Evolutionary conservation across 2,329 filamentous ascomycete genomes (phyloP).

Genomic region (Diaporthe sp.): DNA sequence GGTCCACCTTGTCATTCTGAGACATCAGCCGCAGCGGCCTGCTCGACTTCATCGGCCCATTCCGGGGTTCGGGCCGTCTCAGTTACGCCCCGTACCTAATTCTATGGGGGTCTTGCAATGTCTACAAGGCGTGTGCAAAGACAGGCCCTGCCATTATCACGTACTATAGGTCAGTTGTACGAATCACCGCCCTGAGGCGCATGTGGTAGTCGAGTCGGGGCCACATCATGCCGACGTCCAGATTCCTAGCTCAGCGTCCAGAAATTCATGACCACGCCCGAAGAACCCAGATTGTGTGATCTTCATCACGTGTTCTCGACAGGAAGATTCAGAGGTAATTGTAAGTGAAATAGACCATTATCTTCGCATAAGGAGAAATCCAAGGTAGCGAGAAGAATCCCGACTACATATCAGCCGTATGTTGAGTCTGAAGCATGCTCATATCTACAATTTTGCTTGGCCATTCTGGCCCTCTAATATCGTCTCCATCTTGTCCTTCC

Average conservation of each 20-base stretch:
- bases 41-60: no score
- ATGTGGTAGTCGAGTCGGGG: no score
- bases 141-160: no score
- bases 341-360: background rate
- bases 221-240: background rate
- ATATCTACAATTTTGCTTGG: constrained; percentile 26
- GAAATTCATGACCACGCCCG: background rate
- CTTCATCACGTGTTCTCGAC: no score
- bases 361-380: background rate
- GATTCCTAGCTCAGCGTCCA: background rate
- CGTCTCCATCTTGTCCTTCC: constrained; percentile 28
- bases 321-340: fast-evolving
- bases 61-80: no score
- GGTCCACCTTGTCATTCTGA: no score
- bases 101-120: no score
- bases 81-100: no score
- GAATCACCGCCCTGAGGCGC: no score
- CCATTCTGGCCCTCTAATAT: constrained; percentile 4
- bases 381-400: background rate
- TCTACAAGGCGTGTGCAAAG: no score
- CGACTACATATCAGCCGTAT: background rate
- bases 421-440: background rate
- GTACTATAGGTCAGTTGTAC: no score
- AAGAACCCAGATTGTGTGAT: background rate
- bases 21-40: no score